Percentiles rank a stretch among this genome's conserved stretches.
Conservation (phyloP, 441 rosid species). For the Theobroma grandiflorum region DNA sequence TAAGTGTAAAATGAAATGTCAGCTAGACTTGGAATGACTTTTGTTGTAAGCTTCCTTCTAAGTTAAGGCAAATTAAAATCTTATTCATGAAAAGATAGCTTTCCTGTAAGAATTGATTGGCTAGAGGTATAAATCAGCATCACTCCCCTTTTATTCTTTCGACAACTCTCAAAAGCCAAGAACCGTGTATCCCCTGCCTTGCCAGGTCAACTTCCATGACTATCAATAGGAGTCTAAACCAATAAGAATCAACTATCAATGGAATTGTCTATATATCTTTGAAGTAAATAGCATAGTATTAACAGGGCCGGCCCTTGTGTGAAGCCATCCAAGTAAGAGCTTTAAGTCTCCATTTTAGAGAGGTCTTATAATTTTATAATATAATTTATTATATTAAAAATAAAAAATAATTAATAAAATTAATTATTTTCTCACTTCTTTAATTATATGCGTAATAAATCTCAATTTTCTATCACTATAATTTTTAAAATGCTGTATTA, state of each 20-base stretch:
- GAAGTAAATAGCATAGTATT: background rate
- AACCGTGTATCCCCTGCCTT: background rate
- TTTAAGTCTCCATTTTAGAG: too few species aligned
- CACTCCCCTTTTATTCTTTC: background rate
- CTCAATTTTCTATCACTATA: too few species aligned
- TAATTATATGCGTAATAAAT: too few species aligned
- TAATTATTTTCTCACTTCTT: too few species aligned
- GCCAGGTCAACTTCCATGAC: background rate
- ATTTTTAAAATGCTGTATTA: too few species aligned
- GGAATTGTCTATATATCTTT: background rate
- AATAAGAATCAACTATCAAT: background rate
- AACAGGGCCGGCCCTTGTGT: too few species aligned
- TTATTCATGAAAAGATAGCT: background rate
- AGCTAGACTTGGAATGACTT: background rate
- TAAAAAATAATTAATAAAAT: too few species aligned
- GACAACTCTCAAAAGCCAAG: background rate
- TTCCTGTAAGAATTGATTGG: background rate
- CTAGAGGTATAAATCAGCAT: background rate
- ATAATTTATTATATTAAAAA: too few species aligned
- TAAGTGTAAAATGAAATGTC: background rate
- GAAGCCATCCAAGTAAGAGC: too few species aligned
- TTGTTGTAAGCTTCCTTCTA: constrained; percentile 13
- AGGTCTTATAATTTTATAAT: too few species aligned
- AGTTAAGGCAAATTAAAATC: background rate
- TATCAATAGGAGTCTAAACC: background rate